phyloP scores from a whole-genome alignment of 768 basidiomycete genomes.

The Boletus rubroflammeus region DNA sequence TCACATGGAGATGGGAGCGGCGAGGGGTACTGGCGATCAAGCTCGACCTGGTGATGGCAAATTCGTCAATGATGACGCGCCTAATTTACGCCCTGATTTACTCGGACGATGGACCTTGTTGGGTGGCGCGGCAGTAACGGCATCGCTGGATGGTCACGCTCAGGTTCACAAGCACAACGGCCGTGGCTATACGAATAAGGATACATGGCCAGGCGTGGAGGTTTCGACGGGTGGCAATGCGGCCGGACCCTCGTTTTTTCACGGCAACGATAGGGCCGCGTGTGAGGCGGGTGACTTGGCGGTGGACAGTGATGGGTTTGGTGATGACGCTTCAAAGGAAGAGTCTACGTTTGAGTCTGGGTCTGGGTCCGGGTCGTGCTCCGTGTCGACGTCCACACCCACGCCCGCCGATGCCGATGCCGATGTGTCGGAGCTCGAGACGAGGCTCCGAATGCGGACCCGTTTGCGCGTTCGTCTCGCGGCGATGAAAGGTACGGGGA shows the following conservation, averaged over 20 bases:
- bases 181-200: background rate
- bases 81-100: background rate
- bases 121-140: background rate
- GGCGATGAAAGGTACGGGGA: slow-evolving; percentile 35
- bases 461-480: slow-evolving; percentile 47
- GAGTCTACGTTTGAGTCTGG: too few species aligned
- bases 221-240: background rate
- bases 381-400: background rate
- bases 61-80: background rate
- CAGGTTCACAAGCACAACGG: background rate
- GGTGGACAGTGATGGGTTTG: background rate
- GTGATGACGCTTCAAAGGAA: background rate
- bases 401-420: background rate
- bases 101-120: too few species aligned
- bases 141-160: background rate
- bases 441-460: slow-evolving; percentile 45
- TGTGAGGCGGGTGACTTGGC: background rate
- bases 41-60: too few species aligned
- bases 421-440: slow-evolving; percentile 32
- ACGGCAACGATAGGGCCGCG: background rate
- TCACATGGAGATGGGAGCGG: background rate
- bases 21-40: background rate
- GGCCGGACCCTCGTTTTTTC: background rate
- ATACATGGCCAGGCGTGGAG: background rate
- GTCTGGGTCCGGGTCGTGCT: too few species aligned